Evolutionary conservation across 305 asterid genomes (phyloP), one percentile per base, ranked within the genome.

Genomic region (Fraxinus albicans): DNA sequence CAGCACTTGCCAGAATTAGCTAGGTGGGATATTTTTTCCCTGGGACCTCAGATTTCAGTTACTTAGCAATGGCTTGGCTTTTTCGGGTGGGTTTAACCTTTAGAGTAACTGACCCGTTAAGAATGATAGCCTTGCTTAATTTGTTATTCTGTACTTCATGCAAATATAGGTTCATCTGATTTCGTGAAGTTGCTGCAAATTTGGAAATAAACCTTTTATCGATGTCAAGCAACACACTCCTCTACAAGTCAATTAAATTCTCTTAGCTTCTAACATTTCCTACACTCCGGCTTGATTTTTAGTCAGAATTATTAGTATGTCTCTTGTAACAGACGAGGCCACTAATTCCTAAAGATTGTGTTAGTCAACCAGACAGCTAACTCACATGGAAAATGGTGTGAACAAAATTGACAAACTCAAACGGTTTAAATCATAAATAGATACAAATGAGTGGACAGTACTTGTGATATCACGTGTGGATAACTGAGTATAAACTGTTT

Each of bases 261-360:
- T 55, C 53, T 74, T 78, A 47, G 19, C 80, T 85, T 81, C 31
- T 69, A 73, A 80, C 58, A 40, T 70, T 82, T 53, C 63, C 63
- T 10, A 53, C 33, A 38, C n/a, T 13, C 63, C 47, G 72, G 80
- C 88, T 88, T 80, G 47, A 58, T 67, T 55, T 77, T 34, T 84
- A 72, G 77, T 75, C 70, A 67, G 85, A 29, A 35, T 75, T 42
- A 75, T 60, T 77, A 38, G 44, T 36, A 58, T 36, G 5, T 67
- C 21, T 76, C 69, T 53, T 19, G 34, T 8, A 8, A 10, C 70
- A 69, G 53, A 72, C 84, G 73, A 44, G 81, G 25, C 78, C 69
- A 31, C 4, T 35, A 77, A 33, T 77, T 79, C 65, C 73, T 40
- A 21, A 33, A 77, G 63, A 60, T 17, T 70, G 38, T 44, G 10